Evolutionary conservation across 306 rosid species (phyloP).

Genomic region (Fragaria ananassa): DNA sequence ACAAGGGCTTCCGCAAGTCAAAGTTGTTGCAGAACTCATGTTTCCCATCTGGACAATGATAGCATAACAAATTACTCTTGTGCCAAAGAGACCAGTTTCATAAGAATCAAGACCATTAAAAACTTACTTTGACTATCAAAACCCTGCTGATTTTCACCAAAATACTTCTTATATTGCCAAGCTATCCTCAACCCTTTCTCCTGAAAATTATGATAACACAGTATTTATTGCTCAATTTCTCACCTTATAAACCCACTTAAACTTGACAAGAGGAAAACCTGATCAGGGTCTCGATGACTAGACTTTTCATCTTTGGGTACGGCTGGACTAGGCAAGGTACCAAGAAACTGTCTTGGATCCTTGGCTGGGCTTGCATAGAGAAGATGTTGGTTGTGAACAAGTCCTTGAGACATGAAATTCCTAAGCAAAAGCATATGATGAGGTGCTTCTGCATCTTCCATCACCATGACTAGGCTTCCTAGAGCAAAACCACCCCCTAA

Average conservation of each 20-base stretch:
- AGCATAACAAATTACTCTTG: neutral
- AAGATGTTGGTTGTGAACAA: constrained; percentile 74
- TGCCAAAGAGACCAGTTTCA: neutral
- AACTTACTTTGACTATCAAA: constrained; percentile 34
- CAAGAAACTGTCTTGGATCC: constrained; percentile 79
- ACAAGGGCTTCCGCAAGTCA: constrained; percentile 78
- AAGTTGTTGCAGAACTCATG: constrained; percentile 71
- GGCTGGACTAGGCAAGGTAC: constrained; percentile 76
- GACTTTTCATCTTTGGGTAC: constrained; percentile 57
- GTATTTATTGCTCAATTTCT: constrained; percentile 8
- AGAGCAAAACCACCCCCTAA: constrained; percentile 81
- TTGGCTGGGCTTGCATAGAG: constrained; percentile 77
- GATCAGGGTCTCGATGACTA: constrained; percentile 34
- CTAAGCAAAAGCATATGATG: constrained; percentile 96
- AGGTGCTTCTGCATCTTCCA: constrained; percentile 97
- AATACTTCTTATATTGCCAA: constrained; percentile 92
- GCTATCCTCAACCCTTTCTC: constrained; percentile 84
- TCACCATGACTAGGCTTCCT: constrained; percentile 83
- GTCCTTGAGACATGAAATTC: constrained; percentile 91
- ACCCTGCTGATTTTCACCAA: constrained; percentile 61
- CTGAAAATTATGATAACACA: constrained; percentile 35
- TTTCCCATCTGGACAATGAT: constrained; percentile 43
- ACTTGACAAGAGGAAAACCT: constrained; percentile 40
- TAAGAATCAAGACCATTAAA: constrained; percentile 3
- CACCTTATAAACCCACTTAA: constrained; percentile 5